Evolutionary conservation across 2,329 filamentous ascomycete genomes (phyloP).

Genomic region (Tolypocladium nubicola): DNA sequence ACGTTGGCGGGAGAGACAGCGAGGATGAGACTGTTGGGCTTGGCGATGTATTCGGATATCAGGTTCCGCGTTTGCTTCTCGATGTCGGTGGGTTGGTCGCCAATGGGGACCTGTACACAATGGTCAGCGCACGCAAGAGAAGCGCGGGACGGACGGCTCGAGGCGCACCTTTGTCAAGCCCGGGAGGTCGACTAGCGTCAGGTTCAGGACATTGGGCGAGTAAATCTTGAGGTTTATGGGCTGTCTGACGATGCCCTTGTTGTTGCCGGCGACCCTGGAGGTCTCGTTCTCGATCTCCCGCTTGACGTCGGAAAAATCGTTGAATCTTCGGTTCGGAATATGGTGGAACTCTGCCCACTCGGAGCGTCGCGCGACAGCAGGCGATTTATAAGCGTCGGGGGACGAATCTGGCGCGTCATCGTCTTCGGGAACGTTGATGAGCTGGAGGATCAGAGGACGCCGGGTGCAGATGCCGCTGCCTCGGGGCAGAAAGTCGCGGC

Average conservation of each 20-base stretch:
- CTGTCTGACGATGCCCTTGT: conserved; percentile 96
- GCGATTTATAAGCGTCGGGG: conserved; percentile 64
- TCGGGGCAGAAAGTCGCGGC: conserved; percentile 90
- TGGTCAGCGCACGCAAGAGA: conserved; percentile 8
- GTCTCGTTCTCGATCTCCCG: conserved; percentile 97
- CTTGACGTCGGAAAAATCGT: conserved; percentile 87
- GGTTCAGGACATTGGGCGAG: conserved; percentile 89
- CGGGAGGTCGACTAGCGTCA: conserved; percentile 92
- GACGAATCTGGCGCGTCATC: conserved; percentile 53
- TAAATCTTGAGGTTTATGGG: conserved; percentile 99
- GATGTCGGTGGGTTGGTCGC: conserved; percentile 93
- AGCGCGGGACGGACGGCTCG: not conserved
- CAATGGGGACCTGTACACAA: conserved; percentile 68
- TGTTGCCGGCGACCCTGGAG: conserved; percentile 79
- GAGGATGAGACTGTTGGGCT: conserved; percentile 95
- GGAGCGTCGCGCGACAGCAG: conserved; percentile 54
- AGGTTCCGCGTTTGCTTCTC: conserved; percentile 96
- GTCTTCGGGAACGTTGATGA: conserved; percentile 90
- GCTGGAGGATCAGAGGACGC: conserved; percentile 87
- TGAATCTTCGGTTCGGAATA: conserved; percentile 78
- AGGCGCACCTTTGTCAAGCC: conserved; percentile 76
- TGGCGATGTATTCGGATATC: conserved; percentile 96
- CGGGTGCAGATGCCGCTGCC: conserved; percentile 95
- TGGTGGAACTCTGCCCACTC: conserved; percentile 97
- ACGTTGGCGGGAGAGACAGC: conserved; percentile 97